phyloP scores from a whole-genome alignment of 352 stramenopile genomes.

The Phytophthora citricola region DNA sequence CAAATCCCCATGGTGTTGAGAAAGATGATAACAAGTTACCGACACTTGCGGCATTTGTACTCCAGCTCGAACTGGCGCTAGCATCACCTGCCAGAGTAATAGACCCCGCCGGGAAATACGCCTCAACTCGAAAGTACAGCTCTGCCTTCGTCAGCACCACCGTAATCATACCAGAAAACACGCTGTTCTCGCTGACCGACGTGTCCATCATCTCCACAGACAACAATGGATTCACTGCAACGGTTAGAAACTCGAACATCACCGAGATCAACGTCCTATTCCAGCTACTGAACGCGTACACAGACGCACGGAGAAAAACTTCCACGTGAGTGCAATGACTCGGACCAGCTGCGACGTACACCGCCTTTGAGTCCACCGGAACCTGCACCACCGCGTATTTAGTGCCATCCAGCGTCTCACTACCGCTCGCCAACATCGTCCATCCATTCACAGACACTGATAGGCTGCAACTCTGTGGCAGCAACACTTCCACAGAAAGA shows the following conservation, averaged over 20 bases:
- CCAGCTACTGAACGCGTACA: conserved; percentile 35
- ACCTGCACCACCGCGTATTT: conserved; percentile 16
- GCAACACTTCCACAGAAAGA: conserved; percentile 23
- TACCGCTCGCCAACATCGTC: conserved; percentile 1
- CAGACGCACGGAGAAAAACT: conserved; percentile 27
- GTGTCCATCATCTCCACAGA: conserved; percentile 10
- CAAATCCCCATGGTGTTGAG: conserved; percentile 6
- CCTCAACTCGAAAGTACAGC: conserved; percentile 23
- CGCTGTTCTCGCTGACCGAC: conserved; percentile 17
- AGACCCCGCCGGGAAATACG: conserved; percentile 20
- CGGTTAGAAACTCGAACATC: conserved; percentile 27
- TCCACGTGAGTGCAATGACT: conserved; percentile 2
- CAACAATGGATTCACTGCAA: conserved; percentile 21
- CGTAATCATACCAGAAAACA: conserved; percentile 18
- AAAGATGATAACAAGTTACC: conserved; percentile 16
- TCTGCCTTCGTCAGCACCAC: conserved; percentile 31
- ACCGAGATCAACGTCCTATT: conserved; percentile 21
- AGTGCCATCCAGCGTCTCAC: conserved; percentile 13
- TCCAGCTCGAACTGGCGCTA: conserved; percentile 3
- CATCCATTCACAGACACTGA: conserved; percentile 18
- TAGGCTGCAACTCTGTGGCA: conserved; percentile 16
- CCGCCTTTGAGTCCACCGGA: conserved; percentile 12
- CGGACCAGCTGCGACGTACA: conserved; percentile 16
- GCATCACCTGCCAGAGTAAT: conserved; percentile 1
- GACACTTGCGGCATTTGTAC: not conserved